Conservation (phyloP, 768 basidiomycete species). For the Mycena latifolia region DNA sequence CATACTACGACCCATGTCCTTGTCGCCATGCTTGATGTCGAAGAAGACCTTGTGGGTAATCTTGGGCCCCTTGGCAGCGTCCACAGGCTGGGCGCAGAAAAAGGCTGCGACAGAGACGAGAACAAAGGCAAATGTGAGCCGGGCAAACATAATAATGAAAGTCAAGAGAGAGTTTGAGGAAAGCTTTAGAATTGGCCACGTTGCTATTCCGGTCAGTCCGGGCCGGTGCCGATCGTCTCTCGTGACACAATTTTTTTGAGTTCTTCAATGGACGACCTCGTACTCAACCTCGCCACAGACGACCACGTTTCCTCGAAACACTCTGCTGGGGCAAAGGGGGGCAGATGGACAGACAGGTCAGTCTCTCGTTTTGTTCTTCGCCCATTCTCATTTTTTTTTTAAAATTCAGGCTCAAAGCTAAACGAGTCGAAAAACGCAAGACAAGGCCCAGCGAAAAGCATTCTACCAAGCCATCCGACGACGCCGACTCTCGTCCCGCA, state of each 20-base stretch:
- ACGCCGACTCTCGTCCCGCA: slow-evolving; percentile 48
- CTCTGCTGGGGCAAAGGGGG: slow-evolving; percentile 52
- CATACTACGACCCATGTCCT: slow-evolving; percentile 84
- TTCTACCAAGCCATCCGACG: slow-evolving; percentile 39
- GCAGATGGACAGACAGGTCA: slow-evolving; percentile 85
- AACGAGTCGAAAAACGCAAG: slow-evolving; percentile 76
- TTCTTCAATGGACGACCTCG: slow-evolving; percentile 64
- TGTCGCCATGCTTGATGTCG: slow-evolving; percentile 93
- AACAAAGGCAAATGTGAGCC: slow-evolving; percentile 71
- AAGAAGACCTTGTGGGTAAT: slow-evolving; percentile 96
- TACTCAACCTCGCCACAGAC: slow-evolving; percentile 76
- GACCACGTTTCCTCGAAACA: slow-evolving; percentile 41
- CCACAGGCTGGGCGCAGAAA: slow-evolving; percentile 78
- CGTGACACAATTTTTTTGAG: neutral
- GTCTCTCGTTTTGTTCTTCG: slow-evolving; percentile 14
- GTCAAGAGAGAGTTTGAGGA: neutral
- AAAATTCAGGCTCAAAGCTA: slow-evolving; percentile 85
- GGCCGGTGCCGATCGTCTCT: too few relatives aligned
- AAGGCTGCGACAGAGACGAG: slow-evolving; percentile 74
- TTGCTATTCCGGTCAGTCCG: too few relatives aligned
- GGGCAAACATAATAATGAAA: slow-evolving; percentile 65
- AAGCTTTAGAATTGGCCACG: too few relatives aligned
- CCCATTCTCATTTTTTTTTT: too few relatives aligned
- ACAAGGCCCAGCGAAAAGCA: slow-evolving; percentile 49
- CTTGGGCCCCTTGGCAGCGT: slow-evolving; percentile 89